A percentile compares a stretch with the other conserved stretches of the same genome.
These are phyloP conservation scores for Cicer pinnatifidum DNA, from an alignment of 306 rosid genomes.

Conservation along the genomic window DNA sequence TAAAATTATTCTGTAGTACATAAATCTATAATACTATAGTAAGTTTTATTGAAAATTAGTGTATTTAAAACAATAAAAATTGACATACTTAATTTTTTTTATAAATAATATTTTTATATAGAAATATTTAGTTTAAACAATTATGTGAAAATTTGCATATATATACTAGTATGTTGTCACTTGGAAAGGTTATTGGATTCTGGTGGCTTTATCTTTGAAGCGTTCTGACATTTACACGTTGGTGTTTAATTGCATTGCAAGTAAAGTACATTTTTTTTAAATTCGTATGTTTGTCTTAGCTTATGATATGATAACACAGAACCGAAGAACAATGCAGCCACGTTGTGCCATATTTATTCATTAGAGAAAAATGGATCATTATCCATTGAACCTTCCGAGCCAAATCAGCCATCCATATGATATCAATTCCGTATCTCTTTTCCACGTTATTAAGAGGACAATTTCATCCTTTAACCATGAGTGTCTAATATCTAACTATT, in stretches of 20 bases:
- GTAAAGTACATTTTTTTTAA: constrained; percentile 45
- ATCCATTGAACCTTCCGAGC: constrained; percentile 7
- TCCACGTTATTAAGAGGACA: not conserved
- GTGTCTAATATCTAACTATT: too few relatives aligned
- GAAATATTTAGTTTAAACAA: too few relatives aligned
- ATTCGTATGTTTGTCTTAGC: constrained; percentile 45
- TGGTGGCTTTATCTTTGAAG: constrained; percentile 38
- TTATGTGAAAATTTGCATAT: too few relatives aligned
- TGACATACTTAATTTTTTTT: too few relatives aligned
- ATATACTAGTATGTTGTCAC: too few relatives aligned
- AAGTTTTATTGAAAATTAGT: too few relatives aligned
- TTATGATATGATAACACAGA: constrained; percentile 17
- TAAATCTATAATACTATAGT: too few relatives aligned
- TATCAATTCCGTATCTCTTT: not conserved
- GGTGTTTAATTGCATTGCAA: constrained; percentile 49
- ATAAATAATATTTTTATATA: too few relatives aligned
- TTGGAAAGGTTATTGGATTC: constrained; percentile 22
- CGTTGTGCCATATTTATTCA: constrained; percentile 42
- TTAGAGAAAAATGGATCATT: not conserved
- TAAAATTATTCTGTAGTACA: too few relatives aligned
- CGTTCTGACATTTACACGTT: constrained; percentile 43
- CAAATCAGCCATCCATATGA: constrained; percentile 2
- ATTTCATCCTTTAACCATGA: too few relatives aligned
- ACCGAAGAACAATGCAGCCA: constrained; percentile 42
- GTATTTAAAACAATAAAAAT: too few relatives aligned